Evolutionary conservation across 2,329 filamentous ascomycete species (phyloP).

Genomic region (Trichoderma gracile): DNA sequence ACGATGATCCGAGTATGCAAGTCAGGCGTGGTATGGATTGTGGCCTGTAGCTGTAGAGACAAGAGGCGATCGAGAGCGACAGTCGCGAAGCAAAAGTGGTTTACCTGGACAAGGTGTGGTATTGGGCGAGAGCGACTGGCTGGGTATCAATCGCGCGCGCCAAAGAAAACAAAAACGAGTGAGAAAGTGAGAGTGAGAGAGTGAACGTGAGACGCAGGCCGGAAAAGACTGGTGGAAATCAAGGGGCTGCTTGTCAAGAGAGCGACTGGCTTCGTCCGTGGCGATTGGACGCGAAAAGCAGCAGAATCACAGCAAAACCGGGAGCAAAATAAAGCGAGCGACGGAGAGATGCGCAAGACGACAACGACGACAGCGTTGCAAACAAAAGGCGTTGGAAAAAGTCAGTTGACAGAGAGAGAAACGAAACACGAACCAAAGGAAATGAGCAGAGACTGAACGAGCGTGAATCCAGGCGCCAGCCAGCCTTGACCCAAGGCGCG

Average conservation of each 20-base stretch:
- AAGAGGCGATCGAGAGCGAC: slow-evolving; percentile 16
- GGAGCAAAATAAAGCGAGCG: slow-evolving; percentile 17
- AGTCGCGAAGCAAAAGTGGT: slow-evolving; percentile 1
- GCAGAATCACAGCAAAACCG: not conserved
- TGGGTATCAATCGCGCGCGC: slow-evolving; percentile 5
- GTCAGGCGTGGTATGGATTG: not conserved
- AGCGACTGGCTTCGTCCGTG: slow-evolving; percentile 9
- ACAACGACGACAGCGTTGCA: not conserved
- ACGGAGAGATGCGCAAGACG: slow-evolving; percentile 4
- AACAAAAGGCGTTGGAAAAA: not conserved
- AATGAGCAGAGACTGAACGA: not conserved
- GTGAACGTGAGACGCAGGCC: not conserved
- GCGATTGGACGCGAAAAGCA: not conserved
- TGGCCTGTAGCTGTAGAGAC: not conserved
- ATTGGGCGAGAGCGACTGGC: slow-evolving; percentile 12
- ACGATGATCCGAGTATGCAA: slow-evolving; percentile 1
- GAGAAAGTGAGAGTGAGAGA: not conserved
- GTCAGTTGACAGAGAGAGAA: not conserved
- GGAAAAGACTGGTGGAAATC: slow-evolving; percentile 4
- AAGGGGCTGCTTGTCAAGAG: slow-evolving; percentile 3
- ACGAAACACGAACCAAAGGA: not conserved
- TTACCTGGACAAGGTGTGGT: not conserved
- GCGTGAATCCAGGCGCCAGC: slow-evolving; percentile 9
- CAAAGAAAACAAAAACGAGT: not conserved
- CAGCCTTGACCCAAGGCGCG: slow-evolving; percentile 10